phyloP scores from a whole-genome alignment of 2,329 filamentous ascomycete genomes.

The Scorias spongiosa region DNA sequence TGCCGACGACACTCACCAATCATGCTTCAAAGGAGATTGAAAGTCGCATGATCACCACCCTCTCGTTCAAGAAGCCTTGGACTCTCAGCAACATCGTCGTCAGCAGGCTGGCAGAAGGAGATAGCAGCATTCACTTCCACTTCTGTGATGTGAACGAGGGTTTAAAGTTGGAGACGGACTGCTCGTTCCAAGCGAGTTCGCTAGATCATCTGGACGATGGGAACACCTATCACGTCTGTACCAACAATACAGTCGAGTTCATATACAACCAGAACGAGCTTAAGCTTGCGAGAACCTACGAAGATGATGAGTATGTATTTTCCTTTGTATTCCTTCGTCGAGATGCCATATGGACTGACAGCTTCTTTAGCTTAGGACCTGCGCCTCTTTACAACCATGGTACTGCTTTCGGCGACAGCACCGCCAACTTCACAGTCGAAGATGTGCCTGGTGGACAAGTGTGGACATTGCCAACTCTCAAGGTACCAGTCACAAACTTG shows the following conservation, averaged over 20 bases:
- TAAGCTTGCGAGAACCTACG: constrained; percentile 9
- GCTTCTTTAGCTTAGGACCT: constrained; percentile 5
- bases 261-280: constrained; percentile 7
- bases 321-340: not conserved
- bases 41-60: not conserved
- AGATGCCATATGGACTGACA: not conserved
- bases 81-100: constrained; percentile 9
- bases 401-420: constrained; percentile 8
- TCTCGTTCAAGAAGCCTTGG: constrained; percentile 7
- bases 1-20: not conserved
- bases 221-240: constrained; percentile 9
- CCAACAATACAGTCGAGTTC: constrained; percentile 10
- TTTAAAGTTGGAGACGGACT: constrained; percentile 12
- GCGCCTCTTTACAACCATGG: constrained; percentile 9
- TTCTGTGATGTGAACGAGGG: constrained; percentile 15
- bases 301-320: constrained; percentile 9
- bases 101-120: constrained; percentile 6
- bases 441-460: constrained; percentile 5
- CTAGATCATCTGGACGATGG: constrained; percentile 5
- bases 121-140: constrained; percentile 11
- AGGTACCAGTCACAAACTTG: constrained; percentile 7
- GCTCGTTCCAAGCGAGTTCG: constrained; percentile 3
- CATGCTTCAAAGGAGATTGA: not conserved
- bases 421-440: constrained; percentile 5
- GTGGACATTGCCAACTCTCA: constrained; percentile 5